phyloP scores from a whole-genome alignment of 225 moss, liverwort and hornwort genomes.

The Ulota crispa region DNA sequence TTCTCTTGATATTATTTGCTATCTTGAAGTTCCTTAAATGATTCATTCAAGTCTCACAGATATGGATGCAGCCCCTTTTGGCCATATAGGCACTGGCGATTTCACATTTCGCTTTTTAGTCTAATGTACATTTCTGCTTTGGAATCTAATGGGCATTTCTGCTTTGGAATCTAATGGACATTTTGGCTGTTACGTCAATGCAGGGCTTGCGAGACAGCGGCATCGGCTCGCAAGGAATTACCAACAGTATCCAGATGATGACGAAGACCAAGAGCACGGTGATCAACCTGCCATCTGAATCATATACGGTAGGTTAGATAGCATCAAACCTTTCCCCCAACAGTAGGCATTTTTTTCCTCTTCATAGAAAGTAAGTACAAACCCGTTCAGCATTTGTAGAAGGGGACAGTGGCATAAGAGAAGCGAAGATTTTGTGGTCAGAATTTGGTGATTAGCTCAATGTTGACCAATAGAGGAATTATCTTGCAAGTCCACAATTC shows the following conservation, averaged over 20 bases:
- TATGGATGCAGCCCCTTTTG: background rate
- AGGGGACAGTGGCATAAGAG: conserved; percentile 1
- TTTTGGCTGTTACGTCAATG: background rate
- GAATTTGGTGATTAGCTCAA: conserved; percentile 31
- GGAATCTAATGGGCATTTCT: background rate
- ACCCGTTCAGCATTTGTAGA: conserved; percentile 24
- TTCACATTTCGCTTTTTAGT: background rate
- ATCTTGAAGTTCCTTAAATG: too few relatives aligned
- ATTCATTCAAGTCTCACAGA: too few relatives aligned
- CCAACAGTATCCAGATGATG: conserved; percentile 67
- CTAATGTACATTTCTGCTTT: background rate
- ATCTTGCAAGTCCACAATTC: conserved; percentile 4
- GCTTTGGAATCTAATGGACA: background rate
- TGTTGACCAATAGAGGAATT: conserved; percentile 12
- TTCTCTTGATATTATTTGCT: background rate
- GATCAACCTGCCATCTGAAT: conserved; percentile 56
- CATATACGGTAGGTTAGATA: conserved; percentile 55
- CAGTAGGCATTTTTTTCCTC: conserved; percentile 4
- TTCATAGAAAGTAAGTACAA: conserved; percentile 15
- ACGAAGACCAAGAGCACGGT: conserved; percentile 67
- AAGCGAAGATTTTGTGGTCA: conserved; percentile 19
- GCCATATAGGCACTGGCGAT: background rate
- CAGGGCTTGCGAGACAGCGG: conserved; percentile 62
- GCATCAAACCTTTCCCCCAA: background rate
- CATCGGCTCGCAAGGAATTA: conserved; percentile 65